These are phyloP conservation scores for Yamadazyma atmosphaerica DNA, from an alignment of 1,139 yeast genomes.

Conservation along the genomic window DNA sequence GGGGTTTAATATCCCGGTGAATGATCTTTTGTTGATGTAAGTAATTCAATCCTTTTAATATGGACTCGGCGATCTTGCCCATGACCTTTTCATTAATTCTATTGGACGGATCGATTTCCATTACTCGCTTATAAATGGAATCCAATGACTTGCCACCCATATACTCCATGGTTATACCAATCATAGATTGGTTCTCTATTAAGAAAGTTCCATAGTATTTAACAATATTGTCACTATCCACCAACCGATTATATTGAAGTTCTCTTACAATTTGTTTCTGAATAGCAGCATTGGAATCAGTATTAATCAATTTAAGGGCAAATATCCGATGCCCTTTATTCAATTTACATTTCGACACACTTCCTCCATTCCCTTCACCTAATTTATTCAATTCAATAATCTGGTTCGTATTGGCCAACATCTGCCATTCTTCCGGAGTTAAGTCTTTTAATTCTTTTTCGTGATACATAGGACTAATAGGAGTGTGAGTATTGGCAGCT, in stretches of 20 bases:
- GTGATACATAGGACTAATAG: conserved; percentile 10
- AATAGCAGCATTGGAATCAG: conserved; percentile 80
- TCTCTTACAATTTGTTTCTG: conserved; percentile 86
- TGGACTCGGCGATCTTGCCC: conserved; percentile 86
- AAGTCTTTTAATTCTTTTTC: conserved; percentile 50
- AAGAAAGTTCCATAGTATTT: conserved; percentile 90
- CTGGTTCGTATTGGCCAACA: conserved; percentile 50
- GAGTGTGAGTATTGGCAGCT: too few species aligned
- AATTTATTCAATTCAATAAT: conserved; percentile 50
- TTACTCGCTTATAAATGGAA: conserved; percentile 74
- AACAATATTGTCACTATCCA: conserved; percentile 82
- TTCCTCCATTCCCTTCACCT: conserved; percentile 96
- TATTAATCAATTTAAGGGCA: conserved; percentile 80
- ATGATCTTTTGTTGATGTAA: conserved; percentile 85
- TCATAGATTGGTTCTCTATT: conserved; percentile 72
- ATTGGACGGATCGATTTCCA: conserved; percentile 65
- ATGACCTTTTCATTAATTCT: conserved; percentile 89
- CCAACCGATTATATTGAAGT: conserved; percentile 79
- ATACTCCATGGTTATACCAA: conserved; percentile 91
- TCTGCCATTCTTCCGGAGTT: conserved; percentile 78
- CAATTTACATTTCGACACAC: conserved; percentile 69
- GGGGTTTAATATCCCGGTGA: conserved; percentile 93
- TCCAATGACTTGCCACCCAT: conserved; percentile 94
- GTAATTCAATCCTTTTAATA: conserved; percentile 79
- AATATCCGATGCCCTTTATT: conserved; percentile 54